These are phyloP conservation scores for Rhizopus microsporus DNA, from an alignment of 371 early-diverging fungal species.

Conservation along the genomic window DNA sequence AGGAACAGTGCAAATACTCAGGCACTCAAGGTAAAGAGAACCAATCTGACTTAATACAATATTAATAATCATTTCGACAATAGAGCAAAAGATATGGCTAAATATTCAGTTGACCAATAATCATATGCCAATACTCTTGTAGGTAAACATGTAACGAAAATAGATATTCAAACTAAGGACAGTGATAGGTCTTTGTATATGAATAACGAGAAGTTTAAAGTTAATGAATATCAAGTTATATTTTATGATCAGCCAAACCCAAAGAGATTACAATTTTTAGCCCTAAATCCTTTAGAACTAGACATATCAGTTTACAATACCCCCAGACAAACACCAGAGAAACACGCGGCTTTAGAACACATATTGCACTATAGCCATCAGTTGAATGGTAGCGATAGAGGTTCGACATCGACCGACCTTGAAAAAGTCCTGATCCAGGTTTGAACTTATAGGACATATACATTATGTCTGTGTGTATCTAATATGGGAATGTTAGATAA, in stretches of 20 bases:
- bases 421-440: constrained; percentile 38
- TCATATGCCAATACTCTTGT: constrained; percentile 20
- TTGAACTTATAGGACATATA: background rate
- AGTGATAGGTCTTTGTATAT: constrained; percentile 20
- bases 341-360: constrained; percentile 10
- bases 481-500: constrained; percentile 29
- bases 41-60: background rate
- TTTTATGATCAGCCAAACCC: constrained; percentile 70
- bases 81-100: constrained; percentile 31
- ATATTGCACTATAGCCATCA: constrained; percentile 23
- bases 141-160: constrained; percentile 1
- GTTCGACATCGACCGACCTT: constrained; percentile 20
- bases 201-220: constrained; percentile 1
- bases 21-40: constrained; percentile 11
- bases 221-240: constrained; percentile 43
- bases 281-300: constrained; percentile 68
- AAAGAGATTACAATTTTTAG: constrained; percentile 66
- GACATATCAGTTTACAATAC: constrained; percentile 63
- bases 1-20: background rate
- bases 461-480: background rate
- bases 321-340: constrained; percentile 8
- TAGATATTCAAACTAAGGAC: background rate
- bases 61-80: background rate
- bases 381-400: constrained; percentile 11
- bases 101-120: constrained; percentile 9